Percentiles rank a stretch among this genome's conserved stretches.
phyloP scores from a whole-genome alignment of 768 basidiomycete genomes.

The Guyanaporus albipodus region DNA sequence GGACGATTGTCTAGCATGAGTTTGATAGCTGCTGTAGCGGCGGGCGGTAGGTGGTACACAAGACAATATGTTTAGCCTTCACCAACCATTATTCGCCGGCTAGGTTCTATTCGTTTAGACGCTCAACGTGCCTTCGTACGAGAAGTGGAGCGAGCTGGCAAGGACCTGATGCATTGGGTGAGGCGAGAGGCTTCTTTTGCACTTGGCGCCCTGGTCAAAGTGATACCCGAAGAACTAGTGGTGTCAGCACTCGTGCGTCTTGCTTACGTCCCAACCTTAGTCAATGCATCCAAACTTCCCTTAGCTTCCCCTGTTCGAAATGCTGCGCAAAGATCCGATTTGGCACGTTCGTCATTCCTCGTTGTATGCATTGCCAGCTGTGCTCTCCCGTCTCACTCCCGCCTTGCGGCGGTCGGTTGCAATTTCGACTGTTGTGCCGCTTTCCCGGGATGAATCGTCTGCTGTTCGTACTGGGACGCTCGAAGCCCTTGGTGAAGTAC shows the following conservation, averaged over 20 bases:
- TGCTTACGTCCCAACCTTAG: conserved; percentile 4
- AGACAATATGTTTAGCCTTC: conserved; percentile 3
- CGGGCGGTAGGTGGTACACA: conserved; percentile 53
- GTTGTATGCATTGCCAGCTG: conserved; percentile 78
- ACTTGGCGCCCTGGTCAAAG: conserved; percentile 83
- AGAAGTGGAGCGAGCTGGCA: conserved; percentile 66
- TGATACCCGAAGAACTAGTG: conserved; percentile 74
- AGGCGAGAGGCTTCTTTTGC: conserved; percentile 85
- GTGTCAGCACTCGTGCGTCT: conserved; percentile 53
- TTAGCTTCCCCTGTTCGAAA: conserved; percentile 79
- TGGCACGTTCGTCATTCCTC: conserved; percentile 89
- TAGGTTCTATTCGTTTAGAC: conserved; percentile 54
- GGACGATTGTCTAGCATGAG: conserved; percentile 92
- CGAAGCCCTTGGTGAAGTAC: conserved; percentile 85
- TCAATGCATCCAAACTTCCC: conserved; percentile 6
- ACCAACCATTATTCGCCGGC: conserved; percentile 5
- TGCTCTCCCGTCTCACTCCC: conserved; percentile 63
- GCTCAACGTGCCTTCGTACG: conserved; percentile 63
- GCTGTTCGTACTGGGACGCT: conserved; percentile 76
- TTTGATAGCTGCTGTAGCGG: conserved; percentile 82
- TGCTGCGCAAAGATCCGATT: conserved; percentile 59
- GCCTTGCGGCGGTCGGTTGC: conserved; percentile 60
- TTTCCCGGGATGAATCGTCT: conserved; percentile 59
- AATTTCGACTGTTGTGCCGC: conserved; percentile 56
- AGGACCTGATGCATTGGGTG: conserved; percentile 72